phyloP scores from a whole-genome alignment of 2,329 filamentous ascomycete genomes.

The Pestalotiopsis fici region DNA sequence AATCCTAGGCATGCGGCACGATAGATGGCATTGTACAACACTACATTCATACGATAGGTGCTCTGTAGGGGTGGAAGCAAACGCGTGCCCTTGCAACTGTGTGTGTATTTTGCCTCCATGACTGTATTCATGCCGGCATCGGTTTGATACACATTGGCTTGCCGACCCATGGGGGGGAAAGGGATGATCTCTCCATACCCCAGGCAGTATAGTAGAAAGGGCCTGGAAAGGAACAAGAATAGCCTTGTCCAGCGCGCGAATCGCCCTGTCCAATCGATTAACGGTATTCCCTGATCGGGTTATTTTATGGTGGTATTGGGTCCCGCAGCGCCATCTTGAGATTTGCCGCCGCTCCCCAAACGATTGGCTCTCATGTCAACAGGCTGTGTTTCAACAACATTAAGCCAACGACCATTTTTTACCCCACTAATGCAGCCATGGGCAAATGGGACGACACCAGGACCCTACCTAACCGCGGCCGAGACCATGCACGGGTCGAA shows the following conservation, averaged over 20 bases:
- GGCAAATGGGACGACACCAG: neutral
- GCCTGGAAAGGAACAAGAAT: conserved; percentile 2
- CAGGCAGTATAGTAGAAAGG: neutral
- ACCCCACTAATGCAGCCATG: neutral
- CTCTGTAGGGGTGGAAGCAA: neutral
- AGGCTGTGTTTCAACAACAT: conserved; percentile 26
- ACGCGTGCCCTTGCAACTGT: conserved; percentile 1
- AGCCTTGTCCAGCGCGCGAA: conserved; percentile 5
- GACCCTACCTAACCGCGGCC: neutral
- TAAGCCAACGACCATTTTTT: conserved; percentile 5
- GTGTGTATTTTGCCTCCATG: neutral
- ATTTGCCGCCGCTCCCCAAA: conserved; percentile 16
- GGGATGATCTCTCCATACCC: neutral
- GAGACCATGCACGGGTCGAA: neutral
- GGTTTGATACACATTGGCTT: neutral
- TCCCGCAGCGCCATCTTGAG: conserved; percentile 17
- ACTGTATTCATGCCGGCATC: neutral
- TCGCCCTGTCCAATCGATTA: conserved; percentile 1
- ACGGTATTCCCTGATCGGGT: neutral
- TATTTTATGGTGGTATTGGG: neutral
- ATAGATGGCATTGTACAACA: neutral
- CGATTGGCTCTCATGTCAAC: conserved; percentile 27
- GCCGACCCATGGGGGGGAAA: neutral
- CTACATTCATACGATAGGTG: too few relatives aligned
- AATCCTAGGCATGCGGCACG: conserved; percentile 15